Conservation (phyloP, 1,139 yeast species). For the Candida buenavistaensis region DNA sequence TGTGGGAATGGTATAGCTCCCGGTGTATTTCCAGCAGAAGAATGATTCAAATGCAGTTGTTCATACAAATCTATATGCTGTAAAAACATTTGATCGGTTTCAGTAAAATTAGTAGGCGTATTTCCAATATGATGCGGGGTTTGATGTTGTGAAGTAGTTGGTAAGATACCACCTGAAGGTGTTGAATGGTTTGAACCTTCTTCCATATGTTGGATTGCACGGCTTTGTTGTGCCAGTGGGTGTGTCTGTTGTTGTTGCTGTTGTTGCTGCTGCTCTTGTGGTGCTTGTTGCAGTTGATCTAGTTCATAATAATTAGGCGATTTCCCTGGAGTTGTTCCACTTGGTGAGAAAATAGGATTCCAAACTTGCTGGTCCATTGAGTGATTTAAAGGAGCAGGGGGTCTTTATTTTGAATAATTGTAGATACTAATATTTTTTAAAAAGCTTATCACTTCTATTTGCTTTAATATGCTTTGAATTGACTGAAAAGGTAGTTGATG, state of each 20-base stretch:
- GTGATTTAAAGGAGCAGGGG: too few species aligned
- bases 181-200: constrained; percentile 4
- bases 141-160: constrained; percentile 4
- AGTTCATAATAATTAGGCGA: constrained; percentile 10
- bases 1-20: constrained; percentile 16
- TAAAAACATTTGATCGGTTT: constrained; percentile 25
- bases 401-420: too few species aligned
- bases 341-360: constrained; percentile 20
- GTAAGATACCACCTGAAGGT: constrained; percentile 1
- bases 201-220: too few species aligned
- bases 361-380: constrained; percentile 20
- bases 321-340: constrained; percentile 17
- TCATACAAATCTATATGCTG: constrained; percentile 28
- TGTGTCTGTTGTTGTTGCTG: constrained; percentile 2
- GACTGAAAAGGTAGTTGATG: too few species aligned
- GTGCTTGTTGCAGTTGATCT: constrained; percentile 3
- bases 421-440: too few species aligned
- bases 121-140: constrained; percentile 10
- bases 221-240: constrained; percentile 1
- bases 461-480: too few species aligned
- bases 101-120: constrained; percentile 17
- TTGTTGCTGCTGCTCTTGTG: constrained; percentile 1
- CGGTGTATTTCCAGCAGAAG: constrained; percentile 16
- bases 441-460: too few species aligned
- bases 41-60: constrained; percentile 10